A percentile compares a stretch with the other conserved stretches of the same genome.
Evolutionary conservation across 805 yeast species (phyloP).

Genomic region (Saccharomyces mikatae): DNA sequence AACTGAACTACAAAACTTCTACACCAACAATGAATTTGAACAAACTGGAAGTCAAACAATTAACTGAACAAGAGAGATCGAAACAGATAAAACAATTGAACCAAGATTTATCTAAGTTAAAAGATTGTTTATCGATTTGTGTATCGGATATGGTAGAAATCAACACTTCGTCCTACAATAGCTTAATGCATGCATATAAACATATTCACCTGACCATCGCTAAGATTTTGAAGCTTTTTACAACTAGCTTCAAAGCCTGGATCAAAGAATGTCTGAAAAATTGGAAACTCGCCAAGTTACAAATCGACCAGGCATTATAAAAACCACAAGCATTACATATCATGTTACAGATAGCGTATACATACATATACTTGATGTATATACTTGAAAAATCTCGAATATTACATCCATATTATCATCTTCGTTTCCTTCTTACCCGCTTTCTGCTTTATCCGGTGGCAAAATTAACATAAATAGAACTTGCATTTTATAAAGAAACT

Average conservation of each 20-base stretch:
- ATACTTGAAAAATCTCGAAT: not conserved
- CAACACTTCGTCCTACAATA: slow-evolving; percentile 26
- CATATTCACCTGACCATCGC: slow-evolving; percentile 27
- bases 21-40: slow-evolving; percentile 7
- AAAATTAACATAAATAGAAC: not conserved
- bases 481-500: not conserved
- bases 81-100: slow-evolving; percentile 31
- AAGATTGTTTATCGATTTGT: slow-evolving; percentile 34
- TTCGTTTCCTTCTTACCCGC: not conserved
- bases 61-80: slow-evolving; percentile 32
- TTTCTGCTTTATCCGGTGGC: not conserved
- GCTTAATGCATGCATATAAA: slow-evolving; percentile 22
- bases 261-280: slow-evolving; percentile 32
- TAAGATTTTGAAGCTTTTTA: slow-evolving; percentile 25
- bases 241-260: slow-evolving; percentile 31
- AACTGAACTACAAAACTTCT: slow-evolving; percentile 2
- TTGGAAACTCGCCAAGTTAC: slow-evolving; percentile 33
- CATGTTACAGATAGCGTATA: not conserved
- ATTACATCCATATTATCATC: not conserved
- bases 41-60: slow-evolving; percentile 26
- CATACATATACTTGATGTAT: not conserved
- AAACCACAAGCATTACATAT: not conserved
- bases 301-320: slow-evolving; percentile 8
- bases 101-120: slow-evolving; percentile 32
- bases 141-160: slow-evolving; percentile 33